These are phyloP conservation scores for Trichoderma gamsii DNA, from an alignment of 495 filamentous ascomycete genomes.

Conservation along the genomic window DNA sequence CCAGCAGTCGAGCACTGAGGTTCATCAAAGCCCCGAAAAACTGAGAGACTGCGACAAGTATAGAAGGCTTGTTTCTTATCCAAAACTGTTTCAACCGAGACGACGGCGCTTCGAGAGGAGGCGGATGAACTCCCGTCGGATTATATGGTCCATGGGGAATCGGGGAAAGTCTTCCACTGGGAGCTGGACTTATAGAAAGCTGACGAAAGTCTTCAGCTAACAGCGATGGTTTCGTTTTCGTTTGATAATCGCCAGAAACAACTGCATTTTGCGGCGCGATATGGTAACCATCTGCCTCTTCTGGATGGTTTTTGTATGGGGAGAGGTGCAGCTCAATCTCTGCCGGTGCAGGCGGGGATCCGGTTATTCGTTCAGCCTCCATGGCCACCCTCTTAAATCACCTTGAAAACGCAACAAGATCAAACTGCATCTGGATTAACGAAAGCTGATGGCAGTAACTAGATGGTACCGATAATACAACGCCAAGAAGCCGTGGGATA, in stretches of 20 bases:
- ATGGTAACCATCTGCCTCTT: neutral
- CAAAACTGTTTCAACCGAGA: slow-evolving; percentile 23
- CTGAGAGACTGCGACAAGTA: slow-evolving; percentile 69
- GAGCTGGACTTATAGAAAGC: slow-evolving; percentile 5
- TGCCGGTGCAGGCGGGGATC: neutral
- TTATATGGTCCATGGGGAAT: slow-evolving; percentile 14
- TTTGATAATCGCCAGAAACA: neutral
- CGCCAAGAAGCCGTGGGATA: neutral
- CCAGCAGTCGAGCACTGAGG: slow-evolving; percentile 70
- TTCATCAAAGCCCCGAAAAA: slow-evolving; percentile 89
- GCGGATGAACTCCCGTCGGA: neutral
- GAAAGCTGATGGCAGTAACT: neutral
- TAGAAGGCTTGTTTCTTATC: slow-evolving; percentile 62
- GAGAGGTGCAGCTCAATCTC: slow-evolving; percentile 7
- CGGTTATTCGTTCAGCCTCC: neutral
- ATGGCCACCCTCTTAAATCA: neutral
- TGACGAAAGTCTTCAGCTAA: neutral
- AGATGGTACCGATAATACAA: neutral
- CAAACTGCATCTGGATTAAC: neutral
- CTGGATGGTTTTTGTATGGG: neutral
- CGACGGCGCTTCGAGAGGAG: slow-evolving; percentile 11
- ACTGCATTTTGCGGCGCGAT: neutral
- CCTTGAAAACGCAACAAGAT: neutral
- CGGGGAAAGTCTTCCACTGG: slow-evolving; percentile 1
- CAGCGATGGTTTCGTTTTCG: slow-evolving; percentile 1